Conservation (phyloP, 768 basidiomycete species). For the Mycena rosella region DNA sequence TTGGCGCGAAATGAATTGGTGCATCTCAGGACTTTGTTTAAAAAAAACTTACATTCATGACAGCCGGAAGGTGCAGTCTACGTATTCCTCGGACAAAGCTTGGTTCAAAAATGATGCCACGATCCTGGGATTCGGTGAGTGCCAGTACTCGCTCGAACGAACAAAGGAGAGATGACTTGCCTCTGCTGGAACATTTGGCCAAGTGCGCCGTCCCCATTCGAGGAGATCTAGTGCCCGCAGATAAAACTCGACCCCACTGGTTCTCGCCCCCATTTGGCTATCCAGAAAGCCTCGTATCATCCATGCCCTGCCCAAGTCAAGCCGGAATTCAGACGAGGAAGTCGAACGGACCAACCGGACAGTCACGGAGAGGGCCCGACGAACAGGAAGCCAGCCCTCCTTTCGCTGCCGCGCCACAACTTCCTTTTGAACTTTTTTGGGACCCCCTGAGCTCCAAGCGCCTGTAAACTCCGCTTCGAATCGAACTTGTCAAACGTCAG, state of each 20-base stretch:
- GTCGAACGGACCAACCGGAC: constrained; percentile 12
- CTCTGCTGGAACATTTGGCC: constrained; percentile 51
- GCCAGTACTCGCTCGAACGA: neutral
- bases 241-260: constrained; percentile 54
- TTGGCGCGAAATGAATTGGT: neutral
- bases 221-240: constrained; percentile 54
- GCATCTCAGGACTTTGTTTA: neutral
- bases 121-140: constrained; percentile 37
- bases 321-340: neutral
- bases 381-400: constrained; percentile 43
- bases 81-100: constrained; percentile 31
- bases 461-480: constrained; percentile 44
- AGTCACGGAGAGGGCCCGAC: constrained; percentile 24
- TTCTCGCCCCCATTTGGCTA: constrained; percentile 8
- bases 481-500: constrained; percentile 40
- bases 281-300: constrained; percentile 28
- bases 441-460: constrained; percentile 52
- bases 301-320: constrained; percentile 10
- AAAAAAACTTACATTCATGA: constrained; percentile 5
- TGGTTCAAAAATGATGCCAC: constrained; percentile 56
- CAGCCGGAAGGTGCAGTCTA: constrained; percentile 13
- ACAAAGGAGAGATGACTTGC: neutral
- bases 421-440: constrained; percentile 49
- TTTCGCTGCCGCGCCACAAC: constrained; percentile 45
- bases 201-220: constrained; percentile 55